Base-by-base conservation (phyloP, 2,329 filamentous ascomycete genomes). In the Alternaria sp. region DNA sequence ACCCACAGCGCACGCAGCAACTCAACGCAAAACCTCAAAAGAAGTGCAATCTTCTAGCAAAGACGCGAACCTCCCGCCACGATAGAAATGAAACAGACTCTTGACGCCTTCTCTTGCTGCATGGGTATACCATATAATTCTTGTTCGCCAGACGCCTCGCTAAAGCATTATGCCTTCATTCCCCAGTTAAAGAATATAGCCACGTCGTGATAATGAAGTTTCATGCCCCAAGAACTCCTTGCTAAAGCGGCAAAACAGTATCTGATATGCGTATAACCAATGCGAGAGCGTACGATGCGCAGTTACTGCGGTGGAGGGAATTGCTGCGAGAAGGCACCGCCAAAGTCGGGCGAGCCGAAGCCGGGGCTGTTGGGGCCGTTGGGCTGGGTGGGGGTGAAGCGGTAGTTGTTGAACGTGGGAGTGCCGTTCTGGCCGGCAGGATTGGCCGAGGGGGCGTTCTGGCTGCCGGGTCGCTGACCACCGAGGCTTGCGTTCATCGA, bases 81-180 rank as follows among this genome's bases (percentile, higher is more conserved):
- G 47, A 25, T 17, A 44, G 17, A 59, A 26, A 40, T 13, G 15
- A 36, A 56, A 51, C 28, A 61, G 32, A 51, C 45, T 63, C 25
- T 25, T 28, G 57, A 56, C 45, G 21, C 61, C 58, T 51, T 30
- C 26, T 60, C 52, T 40, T 59, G 36, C 36, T 40, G 52, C 57
- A 55, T 56, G 36, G 57, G 51, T 62, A 62, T 59, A 54, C 47
- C 59, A 46, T 61, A 12, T 45, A 46, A 40, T 52, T 40, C n/a
- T 19, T 50, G 32, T 57, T 57, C 62, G 55, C 65, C 62, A 60
- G 62, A 67, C 65, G 65, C 65, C 65, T 54, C 54, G 65, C 65
- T 65, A 65, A 67, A 55, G 49, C 15, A 58, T 21, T 49, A 30
- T 54, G 44, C 46, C 17, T 57, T 45, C 50, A 54, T 58, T 23